These are phyloP conservation scores for Aspergillus brunneoviolaceus DNA, from an alignment of 2,329 filamentous ascomycete species.

Conservation along the genomic window DNA sequence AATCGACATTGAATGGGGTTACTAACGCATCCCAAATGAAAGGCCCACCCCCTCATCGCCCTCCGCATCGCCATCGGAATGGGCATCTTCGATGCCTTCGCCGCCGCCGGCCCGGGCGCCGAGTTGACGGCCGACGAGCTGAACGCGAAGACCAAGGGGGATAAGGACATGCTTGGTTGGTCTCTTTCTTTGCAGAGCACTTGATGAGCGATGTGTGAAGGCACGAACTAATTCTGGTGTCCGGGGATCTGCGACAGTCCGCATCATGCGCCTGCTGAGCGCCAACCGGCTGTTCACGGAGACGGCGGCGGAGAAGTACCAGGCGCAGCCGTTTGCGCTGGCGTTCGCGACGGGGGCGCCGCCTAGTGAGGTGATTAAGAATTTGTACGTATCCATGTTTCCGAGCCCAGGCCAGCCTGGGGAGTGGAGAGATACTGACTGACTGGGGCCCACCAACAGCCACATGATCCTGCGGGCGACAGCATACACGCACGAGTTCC, in stretches of 20 bases:
- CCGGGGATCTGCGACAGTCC: conserved; percentile 6
- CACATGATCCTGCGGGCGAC: conserved; percentile 16
- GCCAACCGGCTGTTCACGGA: conserved; percentile 17
- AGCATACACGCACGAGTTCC: conserved; percentile 25
- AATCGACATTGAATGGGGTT: no score
- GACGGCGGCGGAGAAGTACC: conserved; percentile 9
- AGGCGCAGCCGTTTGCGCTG: conserved; percentile 16
- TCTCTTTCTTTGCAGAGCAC: neutral
- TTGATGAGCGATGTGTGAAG: no score
- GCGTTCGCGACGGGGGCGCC: conserved; percentile 4
- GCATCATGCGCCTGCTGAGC: conserved; percentile 21
- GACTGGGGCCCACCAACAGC: neutral
- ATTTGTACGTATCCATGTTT: conserved; percentile 18
- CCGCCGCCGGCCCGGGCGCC: neutral
- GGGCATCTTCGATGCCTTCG: conserved; percentile 25
- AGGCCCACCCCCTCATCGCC: no score
- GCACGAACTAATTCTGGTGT: neutral
- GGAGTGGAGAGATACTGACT: no score
- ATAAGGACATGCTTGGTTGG: conserved; percentile 17
- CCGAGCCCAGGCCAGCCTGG: no score
- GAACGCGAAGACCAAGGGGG: conserved; percentile 12
- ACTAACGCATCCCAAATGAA: no score
- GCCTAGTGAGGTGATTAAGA: conserved; percentile 16
- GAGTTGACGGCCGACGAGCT: conserved; percentile 18
- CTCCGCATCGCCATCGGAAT: conserved; percentile 18